These are phyloP conservation scores for Aspergillus fumigatiaffinis DNA, from an alignment of 2,329 filamentous ascomycete genomes.

Conservation along the genomic window DNA sequence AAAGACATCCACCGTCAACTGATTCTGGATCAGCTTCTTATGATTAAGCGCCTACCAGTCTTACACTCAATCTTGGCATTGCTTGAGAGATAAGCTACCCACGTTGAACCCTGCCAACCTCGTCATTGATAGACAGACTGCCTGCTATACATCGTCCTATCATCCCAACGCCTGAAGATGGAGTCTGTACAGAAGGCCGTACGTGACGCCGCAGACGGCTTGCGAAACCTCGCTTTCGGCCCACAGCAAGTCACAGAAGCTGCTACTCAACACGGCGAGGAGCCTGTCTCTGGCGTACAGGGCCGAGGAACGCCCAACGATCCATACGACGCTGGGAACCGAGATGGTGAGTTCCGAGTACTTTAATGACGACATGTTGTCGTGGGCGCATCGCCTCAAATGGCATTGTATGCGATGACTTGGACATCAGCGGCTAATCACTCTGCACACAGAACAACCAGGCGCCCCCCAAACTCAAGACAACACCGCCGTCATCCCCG, in stretches of 20 bases:
- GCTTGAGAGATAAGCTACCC: background rate
- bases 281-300: conserved; percentile 68
- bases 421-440: background rate
- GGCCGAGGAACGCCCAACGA: conserved; percentile 66
- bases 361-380: background rate
- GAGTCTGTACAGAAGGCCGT: background rate
- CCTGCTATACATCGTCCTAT: background rate
- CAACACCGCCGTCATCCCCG: conserved; percentile 21
- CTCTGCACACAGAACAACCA: conserved; percentile 23
- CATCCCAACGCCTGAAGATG: background rate
- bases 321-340: conserved; percentile 76
- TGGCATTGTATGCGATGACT: background rate
- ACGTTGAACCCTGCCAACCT: background rate
- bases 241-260: background rate
- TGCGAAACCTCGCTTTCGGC: background rate
- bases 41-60: background rate
- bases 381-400: too few species aligned
- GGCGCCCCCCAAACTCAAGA: conserved; percentile 15
- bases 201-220: background rate
- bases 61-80: conserved; percentile 2
- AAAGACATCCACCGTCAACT: background rate
- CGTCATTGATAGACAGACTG: background rate
- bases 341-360: conserved; percentile 48
- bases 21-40: background rate
- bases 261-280: conserved; percentile 43